phyloP scores from a whole-genome alignment of 108 stramenopile genomes.

The Licmophora abbreviata region DNA sequence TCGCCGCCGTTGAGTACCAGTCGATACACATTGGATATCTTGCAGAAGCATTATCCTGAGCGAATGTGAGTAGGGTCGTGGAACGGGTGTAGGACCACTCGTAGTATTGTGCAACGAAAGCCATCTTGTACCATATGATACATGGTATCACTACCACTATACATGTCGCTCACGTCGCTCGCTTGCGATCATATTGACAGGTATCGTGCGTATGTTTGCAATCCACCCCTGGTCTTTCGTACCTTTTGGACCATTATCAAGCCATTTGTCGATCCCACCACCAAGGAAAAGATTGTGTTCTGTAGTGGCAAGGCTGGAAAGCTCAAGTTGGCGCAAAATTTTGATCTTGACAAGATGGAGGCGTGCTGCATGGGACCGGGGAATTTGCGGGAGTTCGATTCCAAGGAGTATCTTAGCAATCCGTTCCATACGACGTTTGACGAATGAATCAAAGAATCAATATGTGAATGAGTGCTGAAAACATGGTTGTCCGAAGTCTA shows the following conservation, averaged over 20 bases:
- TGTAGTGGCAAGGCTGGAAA: conserved; percentile 36
- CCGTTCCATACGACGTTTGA: conserved; percentile 61
- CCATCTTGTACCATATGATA: too few relatives aligned
- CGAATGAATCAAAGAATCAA: conserved; percentile 15
- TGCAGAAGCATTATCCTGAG: conserved; percentile 89
- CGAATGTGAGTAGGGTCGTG: too few relatives aligned
- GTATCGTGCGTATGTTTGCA: conserved; percentile 71
- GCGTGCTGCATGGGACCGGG: conserved; percentile 44
- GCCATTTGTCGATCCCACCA: conserved; percentile 81
- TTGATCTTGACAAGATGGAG: conserved; percentile 43
- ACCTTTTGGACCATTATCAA: conserved; percentile 77
- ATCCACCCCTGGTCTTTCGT: conserved; percentile 79
- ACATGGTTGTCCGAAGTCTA: not conserved
- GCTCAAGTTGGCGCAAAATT: conserved; percentile 30
- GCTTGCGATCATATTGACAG: too few relatives aligned
- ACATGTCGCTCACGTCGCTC: too few relatives aligned
- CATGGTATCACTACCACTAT: too few relatives aligned
- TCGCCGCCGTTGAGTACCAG: conserved; percentile 69
- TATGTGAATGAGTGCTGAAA: not conserved
- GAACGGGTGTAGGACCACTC: too few relatives aligned
- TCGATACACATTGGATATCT: conserved; percentile 66
- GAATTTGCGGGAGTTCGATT: conserved; percentile 35
- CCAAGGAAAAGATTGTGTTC: conserved; percentile 83
- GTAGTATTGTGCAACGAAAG: too few relatives aligned
- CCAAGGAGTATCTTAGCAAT: conserved; percentile 51